Percentiles rank a stretch among this genome's conserved stretches.
These are phyloP conservation scores for Trichosporon inkin DNA, from an alignment of 1,284 basidiomycete species.

Conservation along the genomic window DNA sequence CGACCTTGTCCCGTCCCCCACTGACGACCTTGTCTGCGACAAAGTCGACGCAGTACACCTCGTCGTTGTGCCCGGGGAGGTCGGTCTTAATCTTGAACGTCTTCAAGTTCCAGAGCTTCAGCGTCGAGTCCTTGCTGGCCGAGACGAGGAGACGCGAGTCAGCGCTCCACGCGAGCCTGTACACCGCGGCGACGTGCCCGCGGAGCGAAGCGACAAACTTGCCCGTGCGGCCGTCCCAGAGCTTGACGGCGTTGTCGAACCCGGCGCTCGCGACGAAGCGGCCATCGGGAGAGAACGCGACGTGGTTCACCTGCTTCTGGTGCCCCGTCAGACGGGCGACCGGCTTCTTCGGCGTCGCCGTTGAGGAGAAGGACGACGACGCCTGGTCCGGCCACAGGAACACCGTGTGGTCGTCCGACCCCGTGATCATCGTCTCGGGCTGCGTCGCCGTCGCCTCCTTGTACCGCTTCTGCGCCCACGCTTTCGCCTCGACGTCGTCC, in stretches of 20 bases:
- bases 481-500: constrained; percentile 74
- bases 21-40: constrained; percentile 97
- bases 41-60: constrained; percentile 98
- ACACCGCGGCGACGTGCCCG: constrained; percentile 92
- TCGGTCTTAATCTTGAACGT: constrained; percentile 91
- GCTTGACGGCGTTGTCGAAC: constrained; percentile 84
- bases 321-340: constrained; percentile 85
- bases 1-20: constrained; percentile 66
- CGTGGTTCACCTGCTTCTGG: constrained; percentile 92
- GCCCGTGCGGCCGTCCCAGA: constrained; percentile 92
- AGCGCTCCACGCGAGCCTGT: constrained; percentile 89
- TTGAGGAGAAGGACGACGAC: constrained; percentile 55
- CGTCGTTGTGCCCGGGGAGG: constrained; percentile 92
- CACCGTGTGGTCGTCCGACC: constrained; percentile 90
- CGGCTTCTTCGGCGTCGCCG: constrained; percentile 65
- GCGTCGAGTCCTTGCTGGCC: constrained; percentile 90
- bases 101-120: constrained; percentile 96
- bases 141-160: constrained; percentile 88
- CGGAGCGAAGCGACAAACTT: constrained; percentile 85
- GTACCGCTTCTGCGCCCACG: constrained; percentile 70
- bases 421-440: constrained; percentile 82
- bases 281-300: constrained; percentile 92
- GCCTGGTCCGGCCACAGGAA: constrained; percentile 73
- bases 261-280: constrained; percentile 84
- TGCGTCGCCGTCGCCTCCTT: constrained; percentile 62